A percentile compares a stretch with the other conserved stretches of the same genome.
phyloP scores from a whole-genome alignment of 768 basidiomycete species.

The Suillus tomentosus region DNA sequence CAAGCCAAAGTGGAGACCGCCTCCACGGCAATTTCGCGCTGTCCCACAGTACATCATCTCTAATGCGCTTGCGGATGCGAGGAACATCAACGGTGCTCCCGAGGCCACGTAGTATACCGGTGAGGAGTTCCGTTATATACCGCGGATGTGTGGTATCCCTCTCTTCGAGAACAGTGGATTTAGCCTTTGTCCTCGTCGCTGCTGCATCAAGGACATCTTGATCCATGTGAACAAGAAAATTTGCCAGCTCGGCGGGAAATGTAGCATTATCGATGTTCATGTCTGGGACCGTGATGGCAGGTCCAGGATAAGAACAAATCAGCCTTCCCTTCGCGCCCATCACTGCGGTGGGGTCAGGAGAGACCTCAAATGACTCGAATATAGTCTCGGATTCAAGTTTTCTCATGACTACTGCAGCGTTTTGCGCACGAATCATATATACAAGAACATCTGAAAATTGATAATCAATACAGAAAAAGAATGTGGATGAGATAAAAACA shows the following conservation, averaged over 20 bases:
- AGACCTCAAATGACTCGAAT: constrained; percentile 51
- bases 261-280: constrained; percentile 25
- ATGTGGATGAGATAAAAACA: neutral
- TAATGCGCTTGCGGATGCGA: constrained; percentile 43
- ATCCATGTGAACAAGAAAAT: constrained; percentile 41
- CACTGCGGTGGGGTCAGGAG: constrained; percentile 36
- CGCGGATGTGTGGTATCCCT: constrained; percentile 43
- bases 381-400: constrained; percentile 27
- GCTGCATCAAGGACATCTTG: constrained; percentile 33
- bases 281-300: constrained; percentile 40
- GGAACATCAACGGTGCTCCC: constrained; percentile 30
- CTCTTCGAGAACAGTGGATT: constrained; percentile 22
- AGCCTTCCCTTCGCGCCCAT: constrained; percentile 45
- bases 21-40: constrained; percentile 46
- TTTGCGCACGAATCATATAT: constrained; percentile 47
- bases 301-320: constrained; percentile 46
- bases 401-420: constrained; percentile 47
- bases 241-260: constrained; percentile 39
- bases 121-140: constrained; percentile 51
- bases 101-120: constrained; percentile 45
- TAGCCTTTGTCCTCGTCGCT: constrained; percentile 39
- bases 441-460: constrained; percentile 36
- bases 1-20: constrained; percentile 51
- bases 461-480: neutral
- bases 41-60: constrained; percentile 49